Base-by-base conservation (phyloP, 352 stramenopile genomes). In the Hyaloperonospora arabidopsidis region DNA sequence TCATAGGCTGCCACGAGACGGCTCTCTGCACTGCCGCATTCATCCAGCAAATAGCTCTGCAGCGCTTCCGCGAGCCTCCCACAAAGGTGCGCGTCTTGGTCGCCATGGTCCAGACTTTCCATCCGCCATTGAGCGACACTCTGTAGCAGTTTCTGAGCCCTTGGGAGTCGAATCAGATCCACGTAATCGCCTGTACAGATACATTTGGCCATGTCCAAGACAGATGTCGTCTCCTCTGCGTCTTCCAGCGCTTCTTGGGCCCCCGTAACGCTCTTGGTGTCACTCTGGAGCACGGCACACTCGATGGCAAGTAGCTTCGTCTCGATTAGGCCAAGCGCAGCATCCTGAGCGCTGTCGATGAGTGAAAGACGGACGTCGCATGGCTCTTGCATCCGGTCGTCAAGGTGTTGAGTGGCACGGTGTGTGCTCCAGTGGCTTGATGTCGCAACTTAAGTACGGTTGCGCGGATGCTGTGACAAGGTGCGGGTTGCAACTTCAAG, bases 341-440 rank as follows among this genome's bases (percentile, higher is more conserved):
- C 65, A 25, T 84, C 65, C 18, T 63, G 55, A 14, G 62, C 46
- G 38, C 45, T 58, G 38, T 70, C 68, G 60, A 83, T 74, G 18
- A 60, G 59, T 12, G 65, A 71, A 7, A 29, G 25, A 29, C 25
- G 25, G 25, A 7, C 68, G 61, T 71, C 77, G 51, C 73, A 78
- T 11, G 84, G 69, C 61, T 88, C 75, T 29, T 73, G 67, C 49
- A 86, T 68, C 45, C 84, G 65, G 34, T 88, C 76, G 44, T 87
- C 76, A 21, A 64, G 58, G 45, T 66, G 54, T 38, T 72, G 70
- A 73, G 84, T 86, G 61, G 49, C 44, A 54, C 51, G 35, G 52
- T 35, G 35, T 34, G 34, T 28, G 48, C 54, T 49, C 39, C 35
- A 57, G 50, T 57, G 47, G 32, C 17, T 36, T 45, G 38, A 39